phyloP scores from a whole-genome alignment of 208 protist genomes.

The Leishmania turanica region DNA sequence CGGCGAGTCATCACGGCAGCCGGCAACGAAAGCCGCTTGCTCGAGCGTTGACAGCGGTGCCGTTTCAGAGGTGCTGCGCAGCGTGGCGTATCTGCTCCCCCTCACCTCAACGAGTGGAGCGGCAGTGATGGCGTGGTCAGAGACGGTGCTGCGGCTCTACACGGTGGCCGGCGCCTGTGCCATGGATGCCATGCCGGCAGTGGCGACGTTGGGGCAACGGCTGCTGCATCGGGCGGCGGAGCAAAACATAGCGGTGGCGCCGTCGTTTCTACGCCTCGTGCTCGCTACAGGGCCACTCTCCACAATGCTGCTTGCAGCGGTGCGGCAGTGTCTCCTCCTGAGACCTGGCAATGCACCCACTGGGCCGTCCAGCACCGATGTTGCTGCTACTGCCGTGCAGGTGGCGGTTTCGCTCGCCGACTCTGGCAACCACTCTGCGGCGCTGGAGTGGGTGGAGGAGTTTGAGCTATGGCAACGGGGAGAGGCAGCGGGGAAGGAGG shows the following conservation, averaged over 20 bases:
- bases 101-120: constrained; percentile 17
- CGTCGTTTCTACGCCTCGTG: constrained; percentile 1
- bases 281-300: background rate
- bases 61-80: constrained; percentile 6
- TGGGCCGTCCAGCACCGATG: background rate
- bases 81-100: constrained; percentile 6
- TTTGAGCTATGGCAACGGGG: constrained; percentile 6
- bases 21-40: too few relatives aligned
- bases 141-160: constrained; percentile 8
- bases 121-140: constrained; percentile 12
- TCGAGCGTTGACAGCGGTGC: background rate
- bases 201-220: background rate
- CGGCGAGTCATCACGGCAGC: background rate
- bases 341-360: background rate
- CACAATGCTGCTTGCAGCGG: background rate
- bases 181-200: background rate
- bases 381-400: constrained; percentile 5
- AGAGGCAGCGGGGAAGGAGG: background rate
- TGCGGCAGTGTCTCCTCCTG: constrained; percentile 9
- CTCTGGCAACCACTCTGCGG: constrained; percentile 5
- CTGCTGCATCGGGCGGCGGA: background rate
- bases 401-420: constrained; percentile 17
- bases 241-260: background rate
- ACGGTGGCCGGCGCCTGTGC: background rate
- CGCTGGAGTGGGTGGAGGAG: constrained; percentile 21